Percentiles rank a stretch among this genome's conserved stretches.
phyloP scores from a whole-genome alignment of 2,329 filamentous ascomycete genomes.

The Apiospora sp. region DNA sequence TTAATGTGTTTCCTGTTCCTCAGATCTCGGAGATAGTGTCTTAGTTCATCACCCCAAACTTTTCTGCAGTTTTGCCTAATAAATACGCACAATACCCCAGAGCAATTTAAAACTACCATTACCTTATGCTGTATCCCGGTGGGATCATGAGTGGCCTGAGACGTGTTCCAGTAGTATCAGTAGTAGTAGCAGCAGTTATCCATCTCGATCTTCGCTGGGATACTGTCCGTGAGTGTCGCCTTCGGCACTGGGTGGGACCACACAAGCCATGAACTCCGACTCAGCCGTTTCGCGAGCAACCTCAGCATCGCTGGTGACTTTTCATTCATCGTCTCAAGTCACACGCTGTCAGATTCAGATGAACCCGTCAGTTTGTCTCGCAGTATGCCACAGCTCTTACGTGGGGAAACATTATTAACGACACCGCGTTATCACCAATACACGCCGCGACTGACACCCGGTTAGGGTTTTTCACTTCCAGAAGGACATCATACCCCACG shows the following conservation, averaged over 20 bases:
- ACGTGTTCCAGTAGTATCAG: not conserved
- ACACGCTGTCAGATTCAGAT: not conserved
- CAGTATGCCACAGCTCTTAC: not conserved
- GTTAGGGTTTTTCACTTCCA: not conserved
- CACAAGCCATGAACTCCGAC: no score
- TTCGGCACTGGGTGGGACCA: not conserved
- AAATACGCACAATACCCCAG: not conserved
- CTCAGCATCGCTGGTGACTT: not conserved
- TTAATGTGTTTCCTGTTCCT: conserved; percentile 11
- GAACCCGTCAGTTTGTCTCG: no score
- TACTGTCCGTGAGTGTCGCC: not conserved
- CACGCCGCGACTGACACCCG: not conserved
- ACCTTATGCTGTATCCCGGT: not conserved
- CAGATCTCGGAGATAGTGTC: not conserved
- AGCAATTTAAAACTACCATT: not conserved
- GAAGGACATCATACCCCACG: not conserved
- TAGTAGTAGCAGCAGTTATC: not conserved
- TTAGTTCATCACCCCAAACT: not conserved
- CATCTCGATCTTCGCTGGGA: not conserved
- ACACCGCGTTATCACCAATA: not conserved
- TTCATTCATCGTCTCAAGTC: not conserved
- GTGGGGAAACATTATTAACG: not conserved
- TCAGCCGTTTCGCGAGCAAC: no score
- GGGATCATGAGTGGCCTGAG: not conserved
- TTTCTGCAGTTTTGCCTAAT: not conserved